Evolutionary conservation across 352 stramenopile species (phyloP).

Genomic region (Aphanomyces invadans): DNA sequence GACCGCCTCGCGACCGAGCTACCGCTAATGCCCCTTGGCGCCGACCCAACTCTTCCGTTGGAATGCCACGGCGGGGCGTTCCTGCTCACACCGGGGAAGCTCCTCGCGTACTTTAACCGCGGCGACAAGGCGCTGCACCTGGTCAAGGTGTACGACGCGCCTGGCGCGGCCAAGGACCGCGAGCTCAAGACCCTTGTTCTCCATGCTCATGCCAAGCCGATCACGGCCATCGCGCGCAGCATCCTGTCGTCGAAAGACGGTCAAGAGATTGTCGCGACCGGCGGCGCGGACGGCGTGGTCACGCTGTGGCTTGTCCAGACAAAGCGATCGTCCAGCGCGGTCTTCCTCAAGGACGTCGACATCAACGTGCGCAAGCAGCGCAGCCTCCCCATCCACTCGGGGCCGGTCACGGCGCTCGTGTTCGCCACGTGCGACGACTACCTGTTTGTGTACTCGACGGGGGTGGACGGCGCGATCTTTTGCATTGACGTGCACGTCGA

Average conservation of each 20-base stretch:
- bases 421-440: conserved; percentile 39
- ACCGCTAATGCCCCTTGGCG: background rate
- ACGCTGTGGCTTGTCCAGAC: conserved; percentile 55
- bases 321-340: background rate
- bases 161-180: conserved; percentile 22
- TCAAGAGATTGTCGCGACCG: conserved; percentile 55
- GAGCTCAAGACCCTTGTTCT: conserved; percentile 45
- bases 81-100: conserved; percentile 7
- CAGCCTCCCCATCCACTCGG: conserved; percentile 43
- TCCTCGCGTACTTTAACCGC: conserved; percentile 10
- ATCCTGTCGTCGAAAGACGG: conserved; percentile 36
- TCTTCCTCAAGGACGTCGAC: conserved; percentile 42
- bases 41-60: background rate
- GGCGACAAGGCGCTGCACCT: conserved; percentile 1
- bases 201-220: conserved; percentile 45
- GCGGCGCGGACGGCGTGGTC: conserved; percentile 48
- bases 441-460: conserved; percentile 50
- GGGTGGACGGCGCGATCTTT: conserved; percentile 55
- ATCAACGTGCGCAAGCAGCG: conserved; percentile 56
- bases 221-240: conserved; percentile 44
- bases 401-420: conserved; percentile 44
- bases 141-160: conserved; percentile 12
- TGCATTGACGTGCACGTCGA: conserved; percentile 49
- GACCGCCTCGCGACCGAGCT: conserved; percentile 1
- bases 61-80: conserved; percentile 5